phyloP scores from a whole-genome alignment of 2,329 filamentous ascomycete species.

The Leptoxyphium fumago region DNA sequence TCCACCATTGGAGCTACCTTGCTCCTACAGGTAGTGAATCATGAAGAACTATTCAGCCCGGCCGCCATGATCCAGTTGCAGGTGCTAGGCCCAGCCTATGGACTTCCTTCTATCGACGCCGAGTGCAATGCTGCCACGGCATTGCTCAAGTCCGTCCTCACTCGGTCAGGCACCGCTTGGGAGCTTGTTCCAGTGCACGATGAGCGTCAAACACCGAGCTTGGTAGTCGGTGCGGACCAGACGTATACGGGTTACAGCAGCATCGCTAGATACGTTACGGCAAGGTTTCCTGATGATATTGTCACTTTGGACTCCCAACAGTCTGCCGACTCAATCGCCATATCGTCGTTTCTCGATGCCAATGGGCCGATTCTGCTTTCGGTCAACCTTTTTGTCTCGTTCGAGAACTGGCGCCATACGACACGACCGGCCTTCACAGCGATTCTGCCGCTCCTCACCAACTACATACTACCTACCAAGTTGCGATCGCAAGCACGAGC shows the following conservation, averaged over 20 bases:
- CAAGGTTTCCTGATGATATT: constrained; percentile 17
- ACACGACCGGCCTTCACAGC: constrained; percentile 70
- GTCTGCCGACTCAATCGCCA: constrained; percentile 26
- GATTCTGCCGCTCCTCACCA: constrained; percentile 72
- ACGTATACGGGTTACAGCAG: constrained; percentile 47
- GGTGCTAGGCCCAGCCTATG: constrained; percentile 81
- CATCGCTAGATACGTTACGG: constrained; percentile 43
- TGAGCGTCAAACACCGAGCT: constrained; percentile 12
- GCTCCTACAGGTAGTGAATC: too few relatives aligned
- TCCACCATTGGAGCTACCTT: too few relatives aligned
- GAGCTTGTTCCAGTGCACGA: constrained; percentile 47
- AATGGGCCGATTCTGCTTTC: constrained; percentile 68
- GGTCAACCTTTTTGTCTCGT: constrained; percentile 78
- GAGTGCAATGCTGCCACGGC: constrained; percentile 77
- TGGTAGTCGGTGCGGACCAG: constrained; percentile 37
- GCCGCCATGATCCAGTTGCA: constrained; percentile 45
- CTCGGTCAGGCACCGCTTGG: constrained; percentile 40
- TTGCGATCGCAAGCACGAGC: constrained; percentile 55
- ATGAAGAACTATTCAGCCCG: too few relatives aligned
- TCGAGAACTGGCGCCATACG: constrained; percentile 64
- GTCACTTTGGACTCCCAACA: constrained; percentile 17
- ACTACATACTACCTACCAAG: constrained; percentile 68
- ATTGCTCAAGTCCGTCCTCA: constrained; percentile 53
- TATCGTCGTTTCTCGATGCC: constrained; percentile 47
- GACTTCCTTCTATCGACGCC: constrained; percentile 76